Evolutionary conservation across 2,329 filamentous ascomycete species (phyloP), one percentile per base, ranked within the genome.

Genomic region (Diaporthe sp.): DNA sequence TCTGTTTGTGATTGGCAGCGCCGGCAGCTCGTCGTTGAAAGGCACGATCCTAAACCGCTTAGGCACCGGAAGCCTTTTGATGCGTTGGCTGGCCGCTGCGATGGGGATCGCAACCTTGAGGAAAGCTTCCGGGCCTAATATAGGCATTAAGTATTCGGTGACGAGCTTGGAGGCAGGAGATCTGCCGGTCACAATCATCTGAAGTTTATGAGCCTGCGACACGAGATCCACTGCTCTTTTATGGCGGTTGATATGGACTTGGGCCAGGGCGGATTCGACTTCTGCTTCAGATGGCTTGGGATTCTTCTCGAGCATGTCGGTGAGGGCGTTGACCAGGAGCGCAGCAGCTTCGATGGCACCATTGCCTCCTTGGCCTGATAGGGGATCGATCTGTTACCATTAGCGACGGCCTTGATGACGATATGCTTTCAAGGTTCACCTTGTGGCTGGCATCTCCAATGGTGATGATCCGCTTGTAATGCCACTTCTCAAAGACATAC

Each of bases 361-460:
- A 34, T 49, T 49, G 2, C 61, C 25, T 7, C 42, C 61, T 49
- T 67, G 42, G 13, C 42, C 42, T 13, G 25, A 10, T 2, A 51
- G 3, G 28, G 44, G 44, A 34, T 65, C 61, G 28, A 42, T 17
- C 61, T 67, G 28, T 49, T 7, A 15, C 8, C 22, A 39, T 31
- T 31, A 53, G 49, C n/a, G 49, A 53, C 49, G 49, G 22, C 49
- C 49, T 49, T n/a, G 57, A 22, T 39, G 57, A 22, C 4, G 19
- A 34, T 15, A 9, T 31, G 34, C 39, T 31, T 34, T 1, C 37
- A 31, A 13, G 10, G 25, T 25, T 34, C 74, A 81, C 81, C 80
- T 84, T 85, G 72, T 84, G 82, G 1, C 76, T 79, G 1, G 82
- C 78, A 46, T 84, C 82, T 9, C 83, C 83, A 2, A 84, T 75